phyloP scores from a whole-genome alignment of 1,139 yeast species.

The Debaryomycetaceae sp. region DNA sequence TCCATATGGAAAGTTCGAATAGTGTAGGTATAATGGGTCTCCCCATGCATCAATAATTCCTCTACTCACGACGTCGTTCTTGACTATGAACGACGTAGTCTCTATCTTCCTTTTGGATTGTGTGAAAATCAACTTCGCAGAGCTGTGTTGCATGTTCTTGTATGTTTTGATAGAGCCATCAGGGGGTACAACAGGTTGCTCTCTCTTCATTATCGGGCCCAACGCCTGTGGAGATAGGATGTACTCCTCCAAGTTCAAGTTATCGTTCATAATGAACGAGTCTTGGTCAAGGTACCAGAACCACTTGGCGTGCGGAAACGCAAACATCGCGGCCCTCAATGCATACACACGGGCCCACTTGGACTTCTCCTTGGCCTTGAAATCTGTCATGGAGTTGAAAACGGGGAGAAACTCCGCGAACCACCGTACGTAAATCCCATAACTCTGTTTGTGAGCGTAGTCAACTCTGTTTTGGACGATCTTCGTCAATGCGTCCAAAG shows the following conservation, averaged over 20 bases:
- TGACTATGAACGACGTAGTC: constrained; percentile 64
- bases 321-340: constrained; percentile 78
- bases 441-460: constrained; percentile 70
- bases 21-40: constrained; percentile 64
- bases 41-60: constrained; percentile 74
- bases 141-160: constrained; percentile 51
- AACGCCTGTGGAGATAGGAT: constrained; percentile 55
- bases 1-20: constrained; percentile 56
- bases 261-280: constrained; percentile 64
- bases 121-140: constrained; percentile 58
- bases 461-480: constrained; percentile 78
- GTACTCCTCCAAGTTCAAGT: constrained; percentile 53
- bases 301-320: constrained; percentile 80
- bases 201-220: constrained; percentile 56
- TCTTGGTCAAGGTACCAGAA: constrained; percentile 83
- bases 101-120: constrained; percentile 62
- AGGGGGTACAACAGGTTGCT: constrained; percentile 67
- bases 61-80: constrained; percentile 60
- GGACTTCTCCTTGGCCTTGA: constrained; percentile 30
- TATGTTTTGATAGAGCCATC: constrained; percentile 70
- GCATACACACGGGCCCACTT: constrained; percentile 62
- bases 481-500: constrained; percentile 54
- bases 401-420: constrained; percentile 71
- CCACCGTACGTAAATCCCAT: constrained; percentile 82
- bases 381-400: constrained; percentile 40